Evolutionary conservation across 2,329 filamentous ascomycete genomes (phyloP).

Genomic region (Fonsecaea pugnacius): DNA sequence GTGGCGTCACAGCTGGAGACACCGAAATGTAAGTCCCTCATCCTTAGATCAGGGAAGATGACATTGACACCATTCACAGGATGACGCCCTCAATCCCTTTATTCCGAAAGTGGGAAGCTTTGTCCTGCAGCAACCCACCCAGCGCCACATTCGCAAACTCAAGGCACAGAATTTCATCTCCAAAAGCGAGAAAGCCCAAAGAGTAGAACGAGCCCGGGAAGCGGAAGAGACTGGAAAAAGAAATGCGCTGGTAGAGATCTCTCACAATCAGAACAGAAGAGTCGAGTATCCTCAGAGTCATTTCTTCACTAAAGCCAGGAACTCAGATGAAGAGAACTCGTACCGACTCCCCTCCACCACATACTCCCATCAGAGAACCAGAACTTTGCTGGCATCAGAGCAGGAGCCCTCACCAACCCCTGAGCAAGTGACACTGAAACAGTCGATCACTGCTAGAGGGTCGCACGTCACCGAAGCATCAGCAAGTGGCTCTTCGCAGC

Average conservation of each 20-base stretch:
- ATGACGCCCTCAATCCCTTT: slow-evolving; percentile 35
- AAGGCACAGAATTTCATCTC: slow-evolving; percentile 35
- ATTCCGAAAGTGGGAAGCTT: slow-evolving; percentile 34
- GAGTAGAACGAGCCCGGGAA: background rate
- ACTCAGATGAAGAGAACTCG: slow-evolving; percentile 12
- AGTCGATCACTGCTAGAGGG: slow-evolving; percentile 1
- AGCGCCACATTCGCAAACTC: slow-evolving; percentile 30
- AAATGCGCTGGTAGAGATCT: slow-evolving; percentile 4
- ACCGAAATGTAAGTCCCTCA: slow-evolving; percentile 36
- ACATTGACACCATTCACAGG: slow-evolving; percentile 25
- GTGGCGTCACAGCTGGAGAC: slow-evolving; percentile 39
- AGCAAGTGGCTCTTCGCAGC: slow-evolving; percentile 18
- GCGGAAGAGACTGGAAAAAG: slow-evolving; percentile 6
- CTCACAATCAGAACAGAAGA: slow-evolving; percentile 6
- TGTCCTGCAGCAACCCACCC: slow-evolving; percentile 34
- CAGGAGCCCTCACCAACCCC: background rate
- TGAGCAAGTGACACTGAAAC: background rate
- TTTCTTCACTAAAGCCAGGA: background rate
- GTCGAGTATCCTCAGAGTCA: background rate
- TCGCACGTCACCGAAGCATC: background rate
- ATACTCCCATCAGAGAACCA: slow-evolving; percentile 25
- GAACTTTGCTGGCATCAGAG: slow-evolving; percentile 21
- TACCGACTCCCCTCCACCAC: slow-evolving; percentile 23
- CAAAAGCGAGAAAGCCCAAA: slow-evolving; percentile 12
- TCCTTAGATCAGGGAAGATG: background rate